These are phyloP conservation scores for Elymus sibiricus DNA, from an alignment of 176 grass and related monocot species.

Conservation along the genomic window DNA sequence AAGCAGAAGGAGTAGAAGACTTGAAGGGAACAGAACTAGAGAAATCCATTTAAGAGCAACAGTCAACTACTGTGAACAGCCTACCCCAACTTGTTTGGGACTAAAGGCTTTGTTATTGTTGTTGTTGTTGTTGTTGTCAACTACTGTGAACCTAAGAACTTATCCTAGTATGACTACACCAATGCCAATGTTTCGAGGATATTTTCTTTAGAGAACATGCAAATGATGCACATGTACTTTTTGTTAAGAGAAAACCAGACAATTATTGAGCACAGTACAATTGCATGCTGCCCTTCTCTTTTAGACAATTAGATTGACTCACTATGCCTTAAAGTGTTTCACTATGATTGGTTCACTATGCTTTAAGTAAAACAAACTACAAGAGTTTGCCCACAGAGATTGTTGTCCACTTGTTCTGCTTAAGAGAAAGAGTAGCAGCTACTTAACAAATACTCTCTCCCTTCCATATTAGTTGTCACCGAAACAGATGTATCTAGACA, in stretches of 20 bases:
- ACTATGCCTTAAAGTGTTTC: not conserved
- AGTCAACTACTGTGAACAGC: not conserved
- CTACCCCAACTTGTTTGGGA: too few species aligned
- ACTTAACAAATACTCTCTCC: not conserved
- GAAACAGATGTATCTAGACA: too few species aligned
- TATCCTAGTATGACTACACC: not conserved
- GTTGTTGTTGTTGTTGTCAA: not conserved
- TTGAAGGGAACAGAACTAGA: not conserved
- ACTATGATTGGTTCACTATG: too few species aligned
- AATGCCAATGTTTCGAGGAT: not conserved
- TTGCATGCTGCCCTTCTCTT: too few species aligned
- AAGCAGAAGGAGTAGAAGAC: conserved; percentile 19
- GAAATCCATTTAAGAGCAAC: conserved; percentile 6
- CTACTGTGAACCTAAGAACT: not conserved
- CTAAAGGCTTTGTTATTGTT: too few species aligned
- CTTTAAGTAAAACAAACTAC: too few species aligned
- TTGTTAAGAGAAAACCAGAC: not conserved
- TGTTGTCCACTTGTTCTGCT: not conserved
- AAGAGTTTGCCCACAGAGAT: not conserved
- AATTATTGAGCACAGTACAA: too few species aligned
- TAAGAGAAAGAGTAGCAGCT: not conserved
- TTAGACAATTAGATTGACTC: not conserved
- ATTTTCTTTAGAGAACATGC: conserved; percentile 3
- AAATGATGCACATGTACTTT: not conserved
- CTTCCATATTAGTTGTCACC: too few species aligned